Percentiles rank a stretch among this genome's conserved stretches.
Evolutionary conservation across 192 early-diverging fungal species (phyloP).

Genomic region (Backusella westeae): DNA sequence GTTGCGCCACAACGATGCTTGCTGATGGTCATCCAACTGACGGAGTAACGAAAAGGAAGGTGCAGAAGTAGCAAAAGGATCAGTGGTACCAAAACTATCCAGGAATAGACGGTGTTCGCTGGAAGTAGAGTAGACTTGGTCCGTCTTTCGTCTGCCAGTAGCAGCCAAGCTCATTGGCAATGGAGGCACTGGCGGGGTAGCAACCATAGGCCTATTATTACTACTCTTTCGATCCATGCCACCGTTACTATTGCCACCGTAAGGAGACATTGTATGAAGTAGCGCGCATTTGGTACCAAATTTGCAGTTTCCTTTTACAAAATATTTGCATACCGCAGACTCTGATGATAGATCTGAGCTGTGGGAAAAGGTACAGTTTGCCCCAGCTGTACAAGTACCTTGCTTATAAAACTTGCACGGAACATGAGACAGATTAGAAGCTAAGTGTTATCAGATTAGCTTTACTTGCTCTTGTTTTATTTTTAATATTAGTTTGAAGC

Average conservation of each 20-base stretch:
- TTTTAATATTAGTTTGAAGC: background rate
- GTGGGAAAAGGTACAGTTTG: slow-evolving; percentile 72
- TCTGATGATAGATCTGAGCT: slow-evolving; percentile 57
- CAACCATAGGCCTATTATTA: no score
- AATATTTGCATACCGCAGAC: slow-evolving; percentile 71
- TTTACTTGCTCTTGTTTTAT: background rate
- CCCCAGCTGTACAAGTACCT: slow-evolving; percentile 70
- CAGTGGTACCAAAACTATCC: background rate
- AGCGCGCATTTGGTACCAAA: slow-evolving; percentile 76
- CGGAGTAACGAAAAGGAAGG: slow-evolving; percentile 6
- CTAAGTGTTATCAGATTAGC: slow-evolving; percentile 14
- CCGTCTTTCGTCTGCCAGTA: slow-evolving; percentile 10
- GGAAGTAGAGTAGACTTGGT: background rate
- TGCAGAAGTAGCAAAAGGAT: slow-evolving; percentile 5
- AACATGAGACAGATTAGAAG: slow-evolving; percentile 52
- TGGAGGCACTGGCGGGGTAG: background rate
- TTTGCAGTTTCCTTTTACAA: slow-evolving; percentile 76
- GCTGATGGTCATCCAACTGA: background rate
- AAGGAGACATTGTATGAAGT: slow-evolving; percentile 40
- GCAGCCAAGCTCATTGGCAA: background rate
- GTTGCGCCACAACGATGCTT: slow-evolving; percentile 5
- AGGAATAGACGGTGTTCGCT: background rate
- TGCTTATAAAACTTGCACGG: slow-evolving; percentile 79
- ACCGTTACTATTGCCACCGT: slow-evolving; percentile 1
- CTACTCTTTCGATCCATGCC: background rate